Base-by-base conservation (phyloP, 108 stramenopile species). In the Cyclotella baltica region DNA sequence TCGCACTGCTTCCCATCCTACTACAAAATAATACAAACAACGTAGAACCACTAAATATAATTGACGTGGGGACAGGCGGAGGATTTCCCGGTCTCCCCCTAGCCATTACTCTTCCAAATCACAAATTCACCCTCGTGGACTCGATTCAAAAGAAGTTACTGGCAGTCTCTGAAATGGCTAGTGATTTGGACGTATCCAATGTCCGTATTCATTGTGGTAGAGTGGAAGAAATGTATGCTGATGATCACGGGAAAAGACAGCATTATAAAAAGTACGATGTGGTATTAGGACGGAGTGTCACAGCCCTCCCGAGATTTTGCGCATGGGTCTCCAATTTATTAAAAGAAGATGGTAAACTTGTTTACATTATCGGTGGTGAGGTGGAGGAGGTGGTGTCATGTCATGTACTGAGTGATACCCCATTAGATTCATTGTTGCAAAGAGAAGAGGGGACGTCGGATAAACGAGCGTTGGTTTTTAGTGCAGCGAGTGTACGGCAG, bases 81-180 rank as follows among this genome's bases (percentile, higher is more conserved):
- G 96, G 96, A 15, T 96, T 97, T 82, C 96, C 96, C 18, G 96
- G 96, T 19, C 70, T 97, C 9, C 96, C 96, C 3, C 66, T 97
- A 46, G 94, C 96, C 36, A 88, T 97, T 72, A 73, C 85, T 33
- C 75, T 81, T 56, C 94, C 96, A 19, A 48, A 88, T 13, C 22
- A 72, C 29, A 63, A 88, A 22, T 97, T 97, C 78, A 76, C 86
- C 46, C 72, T 97, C 34, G 85, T 94, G 18, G 96, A 97, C 64
- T 87, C 87, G 68, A 81, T 91, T 10, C 89, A 85, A 28, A 96
- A 96, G 88, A 96, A 97, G 68, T 67, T 96, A 10, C 67, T 51
- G 23, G 94, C 90, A 37, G 88, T 92, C 5, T 78, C 89, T 61
- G 90, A 90, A 68, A 93, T 95, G 92, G 90, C 85, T 0, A 67